Evolutionary conservation across 2,329 filamentous ascomycete species (phyloP), one percentile per base, ranked within the genome.

Genomic region (Mollisia scopiformis): DNA sequence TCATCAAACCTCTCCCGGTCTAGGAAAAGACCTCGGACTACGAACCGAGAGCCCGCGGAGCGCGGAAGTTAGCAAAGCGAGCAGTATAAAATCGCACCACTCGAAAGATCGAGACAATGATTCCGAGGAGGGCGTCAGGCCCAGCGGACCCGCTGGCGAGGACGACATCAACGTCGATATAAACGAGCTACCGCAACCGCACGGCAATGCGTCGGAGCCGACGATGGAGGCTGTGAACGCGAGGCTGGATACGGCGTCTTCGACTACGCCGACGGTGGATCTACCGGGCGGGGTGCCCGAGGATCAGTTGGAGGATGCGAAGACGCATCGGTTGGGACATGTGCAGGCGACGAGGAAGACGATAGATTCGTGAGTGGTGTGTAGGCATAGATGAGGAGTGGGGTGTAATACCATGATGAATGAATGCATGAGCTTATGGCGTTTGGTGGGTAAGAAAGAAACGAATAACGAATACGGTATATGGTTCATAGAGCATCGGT

Each of bases 11-110:
- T 78, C 80, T 19, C 79, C 82, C 0, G 77, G 76, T 6, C 76
- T 80, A 13, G 80, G 84, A 62, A 91, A 87, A 71, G 84, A 87
- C 51, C 77, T 96, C 1, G 92, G 92, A 0, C 71, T 95, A 53
- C 78, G 90, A 28, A 83, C 82, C 4, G 83, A 87, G 61, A 88
- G 84, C 6, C 84, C 88, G 0, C 82, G 82, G 1, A 92, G 89
- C 66, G 84, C 82, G 1, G 81, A 86, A 57, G 80, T 92, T 16
- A 93, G 90, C 72, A 84, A 87, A 64, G 89, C 91, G 1, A 93
- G 87, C 68, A 94, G 90, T 70, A 75, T 91, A 21, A 80, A 77
- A 69, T 84, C 78, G 58, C 66, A 66, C 21, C 50, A 52, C 6
- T 49, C 53, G 6, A 59, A 65, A 14, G 57, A 66, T 27, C 33